phyloP scores from a whole-genome alignment of 202 grass and related monocot genomes.

The Carex sylvatica region DNA sequence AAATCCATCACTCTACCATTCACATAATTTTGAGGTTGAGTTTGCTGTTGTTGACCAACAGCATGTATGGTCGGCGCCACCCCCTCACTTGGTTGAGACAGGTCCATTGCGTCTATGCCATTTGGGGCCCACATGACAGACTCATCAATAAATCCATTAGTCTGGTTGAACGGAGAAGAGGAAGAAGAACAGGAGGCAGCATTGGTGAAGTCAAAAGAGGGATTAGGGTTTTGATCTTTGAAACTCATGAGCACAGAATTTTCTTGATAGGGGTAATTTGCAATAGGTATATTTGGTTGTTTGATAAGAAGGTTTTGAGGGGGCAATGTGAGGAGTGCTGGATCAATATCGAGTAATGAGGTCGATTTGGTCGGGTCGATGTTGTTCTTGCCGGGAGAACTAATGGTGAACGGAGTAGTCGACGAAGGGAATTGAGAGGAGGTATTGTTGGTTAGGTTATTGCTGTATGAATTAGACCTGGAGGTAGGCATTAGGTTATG shows the following conservation, averaged over 20 bases:
- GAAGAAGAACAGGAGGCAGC: constrained; percentile 57
- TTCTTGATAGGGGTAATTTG: constrained; percentile 46
- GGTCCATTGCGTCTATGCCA: neutral
- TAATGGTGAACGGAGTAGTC: constrained; percentile 84
- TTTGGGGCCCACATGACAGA: constrained; percentile 54
- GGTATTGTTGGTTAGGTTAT: constrained; percentile 30
- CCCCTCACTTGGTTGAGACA: constrained; percentile 20
- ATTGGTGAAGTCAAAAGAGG: constrained; percentile 71
- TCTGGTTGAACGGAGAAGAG: constrained; percentile 47
- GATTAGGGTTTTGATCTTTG: constrained; percentile 66
- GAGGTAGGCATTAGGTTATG: constrained; percentile 88
- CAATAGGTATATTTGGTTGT: constrained; percentile 5
- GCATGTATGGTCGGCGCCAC: constrained; percentile 20
- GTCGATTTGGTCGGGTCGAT: constrained; percentile 29
- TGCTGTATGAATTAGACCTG: constrained; percentile 32
- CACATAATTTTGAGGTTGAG: constrained; percentile 25
- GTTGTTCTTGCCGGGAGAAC: constrained; percentile 51
- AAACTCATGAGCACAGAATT: constrained; percentile 75
- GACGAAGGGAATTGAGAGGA: constrained; percentile 28
- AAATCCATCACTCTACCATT: constrained; percentile 22
- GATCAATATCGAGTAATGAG: constrained; percentile 32
- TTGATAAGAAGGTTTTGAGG: constrained; percentile 20
- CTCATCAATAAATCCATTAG: constrained; percentile 52
- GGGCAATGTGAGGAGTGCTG: constrained; percentile 38
- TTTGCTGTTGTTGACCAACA: constrained; percentile 28